phyloP scores from a whole-genome alignment of 345 rosid genomes.

The Syzygium oleosum region DNA sequence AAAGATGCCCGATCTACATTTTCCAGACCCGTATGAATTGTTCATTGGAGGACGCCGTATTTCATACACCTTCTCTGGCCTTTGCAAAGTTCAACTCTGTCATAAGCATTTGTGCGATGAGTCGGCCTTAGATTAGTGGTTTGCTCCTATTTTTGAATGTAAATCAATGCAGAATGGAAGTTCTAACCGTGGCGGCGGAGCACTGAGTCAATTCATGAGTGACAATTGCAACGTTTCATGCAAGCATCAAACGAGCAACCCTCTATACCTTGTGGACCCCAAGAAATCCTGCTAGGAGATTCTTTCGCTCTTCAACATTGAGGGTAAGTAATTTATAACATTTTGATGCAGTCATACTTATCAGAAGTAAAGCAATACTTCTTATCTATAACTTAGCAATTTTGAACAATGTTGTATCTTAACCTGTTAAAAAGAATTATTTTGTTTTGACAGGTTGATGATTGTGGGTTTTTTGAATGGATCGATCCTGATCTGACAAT shows the following conservation, averaged over 20 bases:
- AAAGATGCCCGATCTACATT: not conserved
- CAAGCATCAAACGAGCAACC: not conserved
- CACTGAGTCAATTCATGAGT: not conserved
- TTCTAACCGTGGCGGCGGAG: not conserved
- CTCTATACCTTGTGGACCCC: not conserved
- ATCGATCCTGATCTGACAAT: not conserved
- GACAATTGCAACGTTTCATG: not conserved
- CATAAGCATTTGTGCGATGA: not conserved
- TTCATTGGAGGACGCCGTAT: not conserved
- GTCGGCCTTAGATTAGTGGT: not conserved
- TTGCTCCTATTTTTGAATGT: too few relatives aligned
- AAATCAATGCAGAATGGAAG: too few relatives aligned
- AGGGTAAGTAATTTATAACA: not conserved
- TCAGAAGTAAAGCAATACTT: not conserved
- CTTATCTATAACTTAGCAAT: not conserved
- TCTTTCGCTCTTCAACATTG: not conserved
- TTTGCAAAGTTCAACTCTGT: not conserved
- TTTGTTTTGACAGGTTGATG: not conserved
- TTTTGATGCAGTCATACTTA: not conserved
- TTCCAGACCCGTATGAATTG: accelerated
- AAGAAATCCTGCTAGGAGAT: not conserved
- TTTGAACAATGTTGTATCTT: not conserved
- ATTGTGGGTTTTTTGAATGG: not conserved
- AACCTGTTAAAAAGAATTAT: not conserved
- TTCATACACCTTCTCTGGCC: not conserved